Evolutionary conservation across 2,329 filamentous ascomycete species (phyloP), one percentile per base, ranked within the genome.

Genomic region (Fusarium bactridioides): DNA sequence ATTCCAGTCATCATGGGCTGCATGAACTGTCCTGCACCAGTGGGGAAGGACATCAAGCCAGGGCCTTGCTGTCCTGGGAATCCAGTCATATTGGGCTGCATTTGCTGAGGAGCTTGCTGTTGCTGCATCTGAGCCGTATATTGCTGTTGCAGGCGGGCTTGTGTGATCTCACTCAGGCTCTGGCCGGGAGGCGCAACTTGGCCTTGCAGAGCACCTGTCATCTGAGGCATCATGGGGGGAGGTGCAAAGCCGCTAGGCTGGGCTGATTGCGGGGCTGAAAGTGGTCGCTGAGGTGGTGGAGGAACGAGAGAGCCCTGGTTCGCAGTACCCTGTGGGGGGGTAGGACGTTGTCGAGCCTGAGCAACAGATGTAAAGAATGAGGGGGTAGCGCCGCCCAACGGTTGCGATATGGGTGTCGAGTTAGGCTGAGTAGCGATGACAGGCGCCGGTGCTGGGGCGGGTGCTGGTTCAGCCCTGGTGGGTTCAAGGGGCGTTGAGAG

Each of bases 251-350:
- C 87, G 80, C 88, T 94, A 50, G 90, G 90, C 78, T 92, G 92
- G 55, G 89, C 92, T 60, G 94, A 93, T 79, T 94, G 93, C 31
- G 96, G 95, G 43, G 96, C 95, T 44, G 95, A 98, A 18, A 96
- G 87, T 12, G 96, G 92, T 68, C 96, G 89, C 58, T 91, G 89
- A 16, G 94, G 94, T 23, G 93, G 85, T 31, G 89, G 94, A 12
- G 94, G 94, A 69, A 95, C 89, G 41, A 97, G 85, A 23, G 90
- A 89, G 43, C 88, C 84, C 74, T 89, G 86, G 47, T 85, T 86
- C 64, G 89, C 87, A 47, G 76, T 35, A 25, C 48, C 73, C 43
- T 78, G 77, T 41, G 78, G 79, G 23, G 77, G 79, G 41, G 73
- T 57, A 64, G 76, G 76, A 58, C 72, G 71, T 80, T 87, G 69